Base-by-base conservation (phyloP, 345 rosid genomes). In the Reutealis trisperma region DNA sequence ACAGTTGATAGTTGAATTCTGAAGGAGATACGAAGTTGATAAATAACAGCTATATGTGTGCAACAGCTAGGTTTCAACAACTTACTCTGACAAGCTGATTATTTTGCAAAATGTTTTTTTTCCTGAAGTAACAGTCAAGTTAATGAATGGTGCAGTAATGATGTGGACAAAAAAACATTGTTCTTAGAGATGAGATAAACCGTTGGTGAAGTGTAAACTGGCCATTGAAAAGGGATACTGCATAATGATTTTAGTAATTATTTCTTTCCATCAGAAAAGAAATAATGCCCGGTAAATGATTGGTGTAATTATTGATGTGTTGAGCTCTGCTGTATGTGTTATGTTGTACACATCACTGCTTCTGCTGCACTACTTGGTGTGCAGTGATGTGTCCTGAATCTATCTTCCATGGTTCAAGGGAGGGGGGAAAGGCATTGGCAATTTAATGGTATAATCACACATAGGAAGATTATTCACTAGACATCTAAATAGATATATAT, bases 181-280 rank as follows among this genome's bases (percentile, higher is more conserved):
- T 42, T 51, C 24, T 27, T 62, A 34, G 74, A 71, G 67, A 44
- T 73, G 30, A 37, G 16, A 41, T 42, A 45, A 66, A 42, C 58
- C 27, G 16, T 58, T 19, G 69, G 13, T 60, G n/a, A 13, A 72
- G 52, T 19, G n/a, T 59, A 24, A 11, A 49, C 37, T 72, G 16
- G 11, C 16, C 14, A 18, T 16, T 44, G 67, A 19, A 72, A 74
- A 63, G 44, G 32, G 32, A 16, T 13, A 24, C 51, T 71, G 66
- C 24, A n/a, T 60, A 59, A 12, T 62, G 12, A 24, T n/a, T 59
- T 61, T 61, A 62, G 37, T 19, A 42, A 34, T 12, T n/a, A 18
- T 42, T 25, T 61, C 19, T n/a, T 72, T n/a, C 71, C 34, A 45
- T 9, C 8, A 14, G 22, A 22, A 70, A 30, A 32, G 61, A 19